These are phyloP conservation scores for Durusdinium trenchii DNA, from an alignment of 73 alveolate species.

Conservation along the genomic window DNA sequence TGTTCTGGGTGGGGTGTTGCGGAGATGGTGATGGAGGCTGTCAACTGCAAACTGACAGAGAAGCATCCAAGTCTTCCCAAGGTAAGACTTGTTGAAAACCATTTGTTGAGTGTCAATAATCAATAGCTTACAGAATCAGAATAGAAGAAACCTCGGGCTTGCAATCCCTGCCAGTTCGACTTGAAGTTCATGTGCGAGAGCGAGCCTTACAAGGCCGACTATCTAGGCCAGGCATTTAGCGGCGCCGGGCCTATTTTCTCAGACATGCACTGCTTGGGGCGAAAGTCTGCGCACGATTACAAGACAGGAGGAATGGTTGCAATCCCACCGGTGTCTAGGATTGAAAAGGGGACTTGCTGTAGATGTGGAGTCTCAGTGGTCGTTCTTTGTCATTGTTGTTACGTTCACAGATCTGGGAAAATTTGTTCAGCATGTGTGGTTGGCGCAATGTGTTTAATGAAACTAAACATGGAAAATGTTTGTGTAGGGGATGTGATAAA, in stretches of 20 bases:
- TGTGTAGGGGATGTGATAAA: not conserved
- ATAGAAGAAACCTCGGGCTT: not conserved
- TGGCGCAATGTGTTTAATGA: not conserved
- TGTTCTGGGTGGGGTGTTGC: not conserved
- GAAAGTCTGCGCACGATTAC: not conserved
- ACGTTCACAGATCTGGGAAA: too few species aligned
- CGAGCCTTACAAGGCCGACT: conserved; percentile 21
- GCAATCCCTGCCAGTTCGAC: not conserved
- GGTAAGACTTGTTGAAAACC: not conserved
- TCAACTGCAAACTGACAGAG: not conserved
- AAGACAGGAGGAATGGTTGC: not conserved
- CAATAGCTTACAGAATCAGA: not conserved
- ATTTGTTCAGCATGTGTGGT: not conserved
- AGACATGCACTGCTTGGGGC: conserved; percentile 1
- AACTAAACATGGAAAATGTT: not conserved
- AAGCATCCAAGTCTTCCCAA: not conserved
- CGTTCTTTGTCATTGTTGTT: too few species aligned
- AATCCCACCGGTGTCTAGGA: not conserved
- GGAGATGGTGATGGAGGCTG: not conserved
- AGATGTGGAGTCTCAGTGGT: too few species aligned
- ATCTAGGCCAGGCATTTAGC: not conserved
- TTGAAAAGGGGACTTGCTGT: too few species aligned
- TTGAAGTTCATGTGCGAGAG: conserved; percentile 11
- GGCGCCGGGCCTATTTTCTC: not conserved
- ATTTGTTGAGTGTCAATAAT: not conserved